A percentile compares a stretch with the other conserved stretches of the same genome.
phyloP scores from a whole-genome alignment of 306 rosid genomes.

The Nissolia schottii region DNA sequence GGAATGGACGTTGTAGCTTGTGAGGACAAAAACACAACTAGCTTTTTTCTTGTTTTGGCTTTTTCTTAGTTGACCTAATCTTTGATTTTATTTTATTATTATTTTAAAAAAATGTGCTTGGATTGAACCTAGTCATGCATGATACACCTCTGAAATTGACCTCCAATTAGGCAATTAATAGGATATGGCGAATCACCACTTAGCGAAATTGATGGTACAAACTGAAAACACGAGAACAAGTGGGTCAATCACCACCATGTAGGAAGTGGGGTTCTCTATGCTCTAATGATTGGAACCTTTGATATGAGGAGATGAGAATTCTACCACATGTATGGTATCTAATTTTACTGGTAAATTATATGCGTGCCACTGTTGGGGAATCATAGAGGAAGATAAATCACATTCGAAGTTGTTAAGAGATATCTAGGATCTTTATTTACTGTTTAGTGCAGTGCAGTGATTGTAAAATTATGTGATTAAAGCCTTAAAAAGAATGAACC shows the following conservation, averaged over 20 bases:
- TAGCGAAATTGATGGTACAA: conserved; percentile 20
- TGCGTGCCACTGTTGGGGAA: conserved; percentile 1
- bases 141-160: neutral
- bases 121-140: conserved; percentile 17
- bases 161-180: neutral
- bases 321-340: conserved; percentile 7
- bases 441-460: neutral
- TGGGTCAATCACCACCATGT: conserved; percentile 14
- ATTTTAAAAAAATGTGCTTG: too few species aligned
- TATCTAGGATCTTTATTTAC: neutral
- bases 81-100: neutral
- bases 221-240: neutral
- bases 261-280: conserved; percentile 25
- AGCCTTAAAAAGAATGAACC: too few species aligned
- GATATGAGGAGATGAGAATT: conserved; percentile 1
- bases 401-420: neutral
- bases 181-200: conserved; percentile 23
- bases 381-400: conserved; percentile 10
- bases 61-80: neutral
- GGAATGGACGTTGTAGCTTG: neutral
- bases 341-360: neutral
- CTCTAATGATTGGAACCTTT: conserved; percentile 12
- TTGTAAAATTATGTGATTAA: neutral
- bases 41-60: neutral
- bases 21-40: neutral